Evolutionary conservation across 2,329 filamentous ascomycete species (phyloP).

Genomic region (Madurella fahalii): DNA sequence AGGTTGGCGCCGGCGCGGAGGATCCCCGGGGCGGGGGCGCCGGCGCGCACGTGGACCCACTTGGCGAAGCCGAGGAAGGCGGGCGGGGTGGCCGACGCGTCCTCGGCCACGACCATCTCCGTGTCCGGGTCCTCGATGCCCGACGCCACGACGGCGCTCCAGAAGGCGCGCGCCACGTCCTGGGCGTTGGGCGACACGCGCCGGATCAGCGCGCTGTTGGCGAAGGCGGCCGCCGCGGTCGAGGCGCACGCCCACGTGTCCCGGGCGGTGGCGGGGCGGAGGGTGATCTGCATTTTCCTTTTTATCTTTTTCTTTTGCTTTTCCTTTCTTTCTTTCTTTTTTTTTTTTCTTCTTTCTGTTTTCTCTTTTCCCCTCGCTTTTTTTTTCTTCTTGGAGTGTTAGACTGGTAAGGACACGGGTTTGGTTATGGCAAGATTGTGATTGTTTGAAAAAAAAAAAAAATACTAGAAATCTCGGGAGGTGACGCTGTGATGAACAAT

Average conservation of each 20-base stretch:
- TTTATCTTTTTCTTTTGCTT: neutral
- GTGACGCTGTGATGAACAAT: too few species aligned
- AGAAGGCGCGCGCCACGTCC: conserved; percentile 31
- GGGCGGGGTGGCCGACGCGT: conserved; percentile 23
- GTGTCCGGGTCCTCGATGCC: conserved; percentile 39
- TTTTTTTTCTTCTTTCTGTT: too few species aligned
- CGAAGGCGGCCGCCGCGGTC: conserved; percentile 46
- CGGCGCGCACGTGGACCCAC: conserved; percentile 33
- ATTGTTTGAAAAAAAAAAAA: too few species aligned
- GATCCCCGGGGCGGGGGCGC: too few species aligned
- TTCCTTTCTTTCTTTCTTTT: too few species aligned
- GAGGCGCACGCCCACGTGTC: conserved; percentile 40
- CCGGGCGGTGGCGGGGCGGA: conserved; percentile 37
- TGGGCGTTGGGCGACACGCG: conserved; percentile 35
- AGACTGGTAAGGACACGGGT: too few species aligned
- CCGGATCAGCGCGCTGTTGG: conserved; percentile 33
- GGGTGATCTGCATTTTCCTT: conserved; percentile 15
- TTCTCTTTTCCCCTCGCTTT: neutral
- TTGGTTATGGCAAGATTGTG: too few species aligned
- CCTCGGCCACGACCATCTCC: conserved; percentile 39
- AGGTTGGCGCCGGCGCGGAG: neutral
- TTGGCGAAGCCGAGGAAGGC: conserved; percentile 44
- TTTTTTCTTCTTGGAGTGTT: too few species aligned
- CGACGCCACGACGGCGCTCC: conserved; percentile 32
- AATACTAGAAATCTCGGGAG: too few species aligned